These are phyloP conservation scores for Hippophae tibetana DNA, from an alignment of 306 rosid species.

Conservation along the genomic window DNA sequence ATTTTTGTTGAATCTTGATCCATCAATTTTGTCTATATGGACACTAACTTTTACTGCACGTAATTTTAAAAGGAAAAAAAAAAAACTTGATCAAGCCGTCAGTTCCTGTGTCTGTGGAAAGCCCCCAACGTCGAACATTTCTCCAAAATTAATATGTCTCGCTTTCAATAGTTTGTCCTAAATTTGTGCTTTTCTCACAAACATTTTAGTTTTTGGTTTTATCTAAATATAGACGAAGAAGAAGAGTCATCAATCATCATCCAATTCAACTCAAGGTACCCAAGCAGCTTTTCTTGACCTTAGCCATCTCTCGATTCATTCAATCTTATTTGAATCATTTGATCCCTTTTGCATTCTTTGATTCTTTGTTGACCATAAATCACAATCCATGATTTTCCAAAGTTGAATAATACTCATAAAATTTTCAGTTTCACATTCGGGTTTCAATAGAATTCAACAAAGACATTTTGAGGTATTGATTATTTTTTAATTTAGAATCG, in stretches of 20 bases:
- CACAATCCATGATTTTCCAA: too few relatives aligned
- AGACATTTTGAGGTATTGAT: not conserved
- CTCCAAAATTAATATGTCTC: constrained; percentile 9
- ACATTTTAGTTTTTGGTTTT: not conserved
- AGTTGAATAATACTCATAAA: too few relatives aligned
- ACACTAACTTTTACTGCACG: not conserved
- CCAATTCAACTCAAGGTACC: not conserved
- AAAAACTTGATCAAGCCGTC: constrained; percentile 10
- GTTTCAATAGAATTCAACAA: too few relatives aligned
- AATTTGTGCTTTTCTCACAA: not conserved
- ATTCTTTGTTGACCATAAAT: not conserved
- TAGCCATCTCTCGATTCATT: not conserved
- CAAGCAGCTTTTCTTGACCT: not conserved
- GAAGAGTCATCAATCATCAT: not conserved
- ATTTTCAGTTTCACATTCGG: too few relatives aligned
- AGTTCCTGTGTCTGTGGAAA: constrained; percentile 26
- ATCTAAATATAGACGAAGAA: constrained; percentile 3
- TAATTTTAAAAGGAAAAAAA: too few relatives aligned
- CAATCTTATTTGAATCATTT: not conserved
- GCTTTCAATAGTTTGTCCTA: not conserved
- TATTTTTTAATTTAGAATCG: not conserved
- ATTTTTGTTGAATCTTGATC: too few relatives aligned
- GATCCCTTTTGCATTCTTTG: too few relatives aligned
- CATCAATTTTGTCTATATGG: not conserved
- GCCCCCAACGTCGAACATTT: constrained; percentile 52